A percentile compares a stretch with the other conserved stretches of the same genome.
Conservation (phyloP, 768 basidiomycete genomes). For the Tricholoma saponaceum region DNA sequence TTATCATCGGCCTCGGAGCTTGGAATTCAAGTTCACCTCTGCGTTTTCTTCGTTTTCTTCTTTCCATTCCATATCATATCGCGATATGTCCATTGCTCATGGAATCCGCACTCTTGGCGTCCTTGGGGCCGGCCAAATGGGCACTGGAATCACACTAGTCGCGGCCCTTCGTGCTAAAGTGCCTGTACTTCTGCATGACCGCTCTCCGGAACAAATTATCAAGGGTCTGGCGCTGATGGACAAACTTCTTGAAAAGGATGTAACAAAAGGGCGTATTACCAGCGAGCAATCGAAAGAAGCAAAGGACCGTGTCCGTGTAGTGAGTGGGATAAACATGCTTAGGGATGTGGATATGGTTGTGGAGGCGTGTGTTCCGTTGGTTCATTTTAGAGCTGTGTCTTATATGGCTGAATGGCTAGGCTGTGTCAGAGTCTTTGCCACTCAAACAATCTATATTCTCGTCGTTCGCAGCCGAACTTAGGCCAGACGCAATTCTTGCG, state of each 20-base stretch:
- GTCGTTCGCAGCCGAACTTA: conserved; percentile 60
- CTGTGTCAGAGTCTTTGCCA: conserved; percentile 78
- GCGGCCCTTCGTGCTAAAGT: conserved; percentile 82
- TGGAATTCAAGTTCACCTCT: too few species aligned
- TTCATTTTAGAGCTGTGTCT: neutral
- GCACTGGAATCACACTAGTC: conserved; percentile 88
- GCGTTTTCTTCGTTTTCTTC: neutral
- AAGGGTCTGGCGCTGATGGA: conserved; percentile 74
- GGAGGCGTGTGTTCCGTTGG: conserved; percentile 50
- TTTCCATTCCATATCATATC: neutral
- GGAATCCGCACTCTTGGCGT: conserved; percentile 75
- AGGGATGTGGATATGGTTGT: conserved; percentile 88
- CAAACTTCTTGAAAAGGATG: conserved; percentile 84
- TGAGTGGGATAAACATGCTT: conserved; percentile 55
- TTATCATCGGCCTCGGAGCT: too few species aligned
- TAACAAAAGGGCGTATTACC: conserved; percentile 74
- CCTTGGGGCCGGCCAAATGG: conserved; percentile 86
- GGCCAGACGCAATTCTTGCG: conserved; percentile 77
- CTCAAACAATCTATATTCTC: conserved; percentile 80
- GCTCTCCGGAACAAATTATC: conserved; percentile 65
- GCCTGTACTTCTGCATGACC: conserved; percentile 82
- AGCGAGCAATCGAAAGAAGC: conserved; percentile 71
- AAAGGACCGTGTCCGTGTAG: conserved; percentile 56
- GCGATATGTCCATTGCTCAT: conserved; percentile 55
- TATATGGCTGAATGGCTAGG: conserved; percentile 36